Evolutionary conservation across 2,329 filamentous ascomycete species (phyloP), one percentile per base, ranked within the genome.

Genomic region (Arthrobotrys sphaeroides): DNA sequence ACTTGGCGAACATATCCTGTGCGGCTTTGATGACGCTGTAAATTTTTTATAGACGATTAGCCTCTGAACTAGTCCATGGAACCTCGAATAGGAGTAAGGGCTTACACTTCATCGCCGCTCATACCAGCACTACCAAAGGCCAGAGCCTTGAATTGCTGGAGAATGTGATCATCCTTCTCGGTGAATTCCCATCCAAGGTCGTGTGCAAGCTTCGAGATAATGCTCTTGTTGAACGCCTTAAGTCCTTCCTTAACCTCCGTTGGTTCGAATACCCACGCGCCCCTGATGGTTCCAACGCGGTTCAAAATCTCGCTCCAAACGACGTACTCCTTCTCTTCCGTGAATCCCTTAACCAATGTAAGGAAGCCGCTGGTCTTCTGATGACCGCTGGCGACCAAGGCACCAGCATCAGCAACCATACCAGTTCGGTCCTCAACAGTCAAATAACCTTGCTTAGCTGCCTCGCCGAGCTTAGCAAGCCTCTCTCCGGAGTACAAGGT

Each of bases 261-360:
- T 72, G 96, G 91, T 82, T 97, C 93, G 78, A 96, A 96, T 53
- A 94, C 85, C 94, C 94, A 98, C 5, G 94, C 91, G 62, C 88
- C 88, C 78, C 94, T 91, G 36, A 98, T 87, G n/a, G 89, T 87
- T 22, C 88, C 88, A 73, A 97, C 87, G 51, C 93, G 90, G 49
- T 90, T 87, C 57, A 93, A 87, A 73, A 98, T 92, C 83, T 97
- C 94, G 78, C 92, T 93, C 94, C 94, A 98, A 2, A 98, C 94
- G 40, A 97, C 92, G 78, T 93, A 97, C 80, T 96, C 92, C 0
- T 89, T 86, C 84, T 98, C 94, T 77, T 84, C 85, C 80, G 90
- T 88, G 81, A 98, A 95, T 57, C 91, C 90, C 82, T 96, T 91
- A 65, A 98, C 86, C 12, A 98, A 86, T 64, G 91, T 93, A 45